Base-by-base conservation (phyloP, 495 filamentous ascomycete genomes). In the Chaetomium cochliodes region DNA sequence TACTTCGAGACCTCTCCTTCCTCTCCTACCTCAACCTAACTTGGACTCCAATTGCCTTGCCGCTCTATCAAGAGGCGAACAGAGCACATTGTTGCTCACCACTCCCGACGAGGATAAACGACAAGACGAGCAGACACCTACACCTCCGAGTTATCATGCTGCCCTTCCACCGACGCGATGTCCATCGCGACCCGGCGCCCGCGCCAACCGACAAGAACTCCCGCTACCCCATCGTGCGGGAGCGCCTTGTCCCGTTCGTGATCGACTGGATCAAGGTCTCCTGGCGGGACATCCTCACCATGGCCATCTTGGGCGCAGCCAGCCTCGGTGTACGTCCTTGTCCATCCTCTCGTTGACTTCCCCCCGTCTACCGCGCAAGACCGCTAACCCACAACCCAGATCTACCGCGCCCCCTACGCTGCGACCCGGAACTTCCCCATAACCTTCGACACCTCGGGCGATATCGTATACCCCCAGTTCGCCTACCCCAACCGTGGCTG, bases 401-500 rank as follows among this genome's bases (percentile, higher is more conserved):
- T 86, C 59, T 88, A 87, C 70, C 71, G 77, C 63, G 82, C 84
- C 11, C 74, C 81, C 30, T 87, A 87, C 69, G 78, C 86, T 2
- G 79, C 88, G 25, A 82, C 76, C 52, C 65, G 65, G 49, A 67
- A 63, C 49, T 67, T 67, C 50, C 65, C 65, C 60, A 49, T 67
- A 55, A 63, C 57, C 25, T 64, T 67, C 20, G 87, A 85, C 69
- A 69, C 78, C 22, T 83, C 87, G 58, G 82, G 84, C 63, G 79
- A 86, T 64, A 73, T 88, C 16, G 80, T 88, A 49, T 84, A 85
- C 65, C 85, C 86, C 0, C 67, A 85, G 58, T 84, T 88, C 65
- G 84, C 86, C 55, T 86, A 87, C 67, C 87, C 87, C 0, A 69
- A 83, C 57, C 81, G 85, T 65, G 83, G 83, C 46, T 85, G 88